Base-by-base conservation (phyloP, 441 rosid species). In the Capsella rubella region DNA sequence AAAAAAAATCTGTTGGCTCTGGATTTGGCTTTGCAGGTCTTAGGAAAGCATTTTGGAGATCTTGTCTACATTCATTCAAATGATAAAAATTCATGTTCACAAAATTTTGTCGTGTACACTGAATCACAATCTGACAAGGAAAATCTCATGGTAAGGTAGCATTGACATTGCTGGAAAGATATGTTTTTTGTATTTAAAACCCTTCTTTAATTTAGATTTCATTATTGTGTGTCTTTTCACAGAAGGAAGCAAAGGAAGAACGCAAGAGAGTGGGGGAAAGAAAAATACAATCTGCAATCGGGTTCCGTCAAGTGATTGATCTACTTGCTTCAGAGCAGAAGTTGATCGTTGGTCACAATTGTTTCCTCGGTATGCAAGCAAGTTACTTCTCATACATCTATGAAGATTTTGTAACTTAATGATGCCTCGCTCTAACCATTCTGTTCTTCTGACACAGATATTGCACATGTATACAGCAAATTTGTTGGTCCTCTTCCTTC, bases 331-430 rank as follows among this genome's bases (percentile, higher is more conserved):
- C 93, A 0, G 94, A 85, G 73, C 49, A 86, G 67, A 95, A 88
- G 90, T 82, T 90, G 82, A 85, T 95, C 49, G 90, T 95, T 56
- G 97, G 99, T 77, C 97, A 95, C 79, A 92, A 95, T 81, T 95
- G 97, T 78, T 85, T 95, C 81, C 84, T 95, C 21, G 97, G 97
- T 94, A 87, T 67, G 83, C 66, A 40, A 71, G 46, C 71, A 39
- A 71, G 69, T 73, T 82, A 14, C 52, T 28, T 14, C 37, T 35
- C 39, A 31, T 71, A 42, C 66, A 68, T 13, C 43, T 52, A 37
- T 82, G 31, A 69, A 18, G 62, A 53, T 57, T 65, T 58, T 57
- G 58, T 80, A 40, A 14, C 72, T 68, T 69, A 16, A 73, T 65
- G 66, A 79, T 40, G 61, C 18, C 18, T 69, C 28, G 8, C 29